Evolutionary conservation across 768 basidiomycete genomes (phyloP), one percentile per base, ranked within the genome.

Genomic region (Auriscalpium vulgare): DNA sequence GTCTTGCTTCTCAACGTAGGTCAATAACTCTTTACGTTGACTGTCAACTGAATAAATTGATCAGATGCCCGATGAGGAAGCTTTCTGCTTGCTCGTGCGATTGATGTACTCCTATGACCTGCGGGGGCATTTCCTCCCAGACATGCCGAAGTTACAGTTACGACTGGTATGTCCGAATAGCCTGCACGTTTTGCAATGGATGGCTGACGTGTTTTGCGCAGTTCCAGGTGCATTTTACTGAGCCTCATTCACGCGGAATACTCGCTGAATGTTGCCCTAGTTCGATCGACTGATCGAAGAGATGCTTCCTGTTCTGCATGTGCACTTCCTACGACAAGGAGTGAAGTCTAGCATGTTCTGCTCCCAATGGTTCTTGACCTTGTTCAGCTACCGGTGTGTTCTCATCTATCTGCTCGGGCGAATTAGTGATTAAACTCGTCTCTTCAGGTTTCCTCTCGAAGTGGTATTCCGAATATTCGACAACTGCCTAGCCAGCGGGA

Each of bases 11-110:
- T 99, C 47, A 95, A 97, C 66, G 95, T 95, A 50, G 40, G 73
- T 64, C 45, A 54, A 19, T 47, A 13, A 3, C 16, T 34, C 17
- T 43, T 46, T 55, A 17, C 43, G 29, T 35, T 37, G 13, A 37
- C 16, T 29, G n/a, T 54, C 45, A 2, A 44, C 38, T 47, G 35
- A 46, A 16, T 19, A 36, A 50, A 14, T 16, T n/a, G 9, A 43
- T 5, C 58, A 98, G 95, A 99, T 99, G 97, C 97, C 97, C 21
- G 97, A 98, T 59, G 97, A 99, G 73, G 95, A 98, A 72, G 95
- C 95, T 0, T 99, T 99, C 70, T 95, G 89, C 60, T 81, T 98
- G 10, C 79, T 98, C 10, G 94, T 97, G 34, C 79, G 97, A 53
- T 71, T 99, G 14, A 98, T 98, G 97, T 78, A 97, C 57, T 89